Percentiles rank a stretch among this genome's conserved stretches.
Conservation (phyloP, 2,329 filamentous ascomycete species). For the Aspergillus clavatus region DNA sequence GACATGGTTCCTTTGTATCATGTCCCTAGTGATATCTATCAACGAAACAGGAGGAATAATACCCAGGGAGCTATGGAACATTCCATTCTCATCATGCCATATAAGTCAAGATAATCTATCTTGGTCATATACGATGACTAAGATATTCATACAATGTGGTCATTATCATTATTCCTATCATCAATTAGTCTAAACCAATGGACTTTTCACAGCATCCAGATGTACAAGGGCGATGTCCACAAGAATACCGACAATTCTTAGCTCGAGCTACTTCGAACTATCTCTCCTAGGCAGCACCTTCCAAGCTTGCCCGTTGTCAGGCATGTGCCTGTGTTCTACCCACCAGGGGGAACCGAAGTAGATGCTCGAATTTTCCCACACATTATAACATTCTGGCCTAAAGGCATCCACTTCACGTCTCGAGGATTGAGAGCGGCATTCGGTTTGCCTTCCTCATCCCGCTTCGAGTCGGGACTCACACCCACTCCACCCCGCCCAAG, state of each 20-base stretch:
- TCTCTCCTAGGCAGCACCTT: not conserved
- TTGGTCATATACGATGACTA: no score
- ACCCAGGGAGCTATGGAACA: no score
- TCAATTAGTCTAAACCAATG: no score
- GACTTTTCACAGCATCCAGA: no score
- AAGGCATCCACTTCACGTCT: constrained; percentile 67
- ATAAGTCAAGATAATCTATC: no score
- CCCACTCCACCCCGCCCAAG: constrained; percentile 78
- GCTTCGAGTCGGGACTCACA: constrained; percentile 63
- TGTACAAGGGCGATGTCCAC: no score
- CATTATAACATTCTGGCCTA: constrained; percentile 78
- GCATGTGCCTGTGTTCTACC: constrained; percentile 2
- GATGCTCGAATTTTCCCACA: constrained; percentile 57
- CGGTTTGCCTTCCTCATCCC: constrained; percentile 48
- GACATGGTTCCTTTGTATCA: no score
- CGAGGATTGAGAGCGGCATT: constrained; percentile 61
- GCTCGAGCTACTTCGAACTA: not conserved
- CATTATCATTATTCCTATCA: not conserved
- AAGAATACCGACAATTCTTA: no score
- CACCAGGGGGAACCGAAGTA: constrained; percentile 1
- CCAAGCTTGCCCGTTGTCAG: not conserved
- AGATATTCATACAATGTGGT: no score
- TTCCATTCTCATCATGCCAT: no score
- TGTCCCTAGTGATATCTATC: no score
- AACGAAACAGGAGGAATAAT: no score